Base-by-base conservation (phyloP, 495 filamentous ascomycete genomes). In the Lepidopterella palustris region DNA sequence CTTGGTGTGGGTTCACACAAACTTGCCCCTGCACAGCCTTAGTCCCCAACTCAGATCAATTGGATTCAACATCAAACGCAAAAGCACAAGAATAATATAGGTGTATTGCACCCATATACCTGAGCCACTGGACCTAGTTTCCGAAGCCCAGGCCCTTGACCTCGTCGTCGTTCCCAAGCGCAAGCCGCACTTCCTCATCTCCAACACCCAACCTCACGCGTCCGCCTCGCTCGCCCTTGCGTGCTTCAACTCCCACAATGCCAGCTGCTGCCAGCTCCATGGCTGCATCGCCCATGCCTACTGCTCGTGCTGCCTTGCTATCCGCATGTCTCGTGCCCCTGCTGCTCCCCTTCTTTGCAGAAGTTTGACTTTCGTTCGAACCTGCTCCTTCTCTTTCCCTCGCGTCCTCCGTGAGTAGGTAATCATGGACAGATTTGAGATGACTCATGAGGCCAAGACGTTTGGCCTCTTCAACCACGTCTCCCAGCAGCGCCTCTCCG, bases 391-490 rank as follows among this genome's bases (percentile, higher is more conserved):
- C 53, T 13, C 21, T 47, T 53, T 26, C 42, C 50, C 21, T 35
- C n/a, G n/a, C 31, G 21, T 51, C 53, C 18, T 59, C 40, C 15
- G 39, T 21, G 23, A 73, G 64, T 11, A 75, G 64, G 51, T 68
- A 70, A 10, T 68, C 63, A 49, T 73, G 64, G 40, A 73, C 60
- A 4, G 62, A 48, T 55, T 65, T 55, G 29, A 70, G 61, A 3
- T 83, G 79, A 25, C 86, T 83, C 71, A 95, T 76, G 61, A 81
- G 72, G 8, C 80, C 82, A 40, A 88, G 83, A 23, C 86, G 81
- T 67, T 86, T 86, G 63, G 91, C 87, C 73, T 97, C 95, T 55
- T 96, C 91, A 26, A 96, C 74, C 18, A 97, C 86, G 57, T 98
- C 93, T n/a, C 89, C 87, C 58, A 95, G 80, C 0, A 89, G 83